These are phyloP conservation scores for Aureobasidium sp. DNA, from an alignment of 2,329 filamentous ascomycete species.

Conservation along the genomic window DNA sequence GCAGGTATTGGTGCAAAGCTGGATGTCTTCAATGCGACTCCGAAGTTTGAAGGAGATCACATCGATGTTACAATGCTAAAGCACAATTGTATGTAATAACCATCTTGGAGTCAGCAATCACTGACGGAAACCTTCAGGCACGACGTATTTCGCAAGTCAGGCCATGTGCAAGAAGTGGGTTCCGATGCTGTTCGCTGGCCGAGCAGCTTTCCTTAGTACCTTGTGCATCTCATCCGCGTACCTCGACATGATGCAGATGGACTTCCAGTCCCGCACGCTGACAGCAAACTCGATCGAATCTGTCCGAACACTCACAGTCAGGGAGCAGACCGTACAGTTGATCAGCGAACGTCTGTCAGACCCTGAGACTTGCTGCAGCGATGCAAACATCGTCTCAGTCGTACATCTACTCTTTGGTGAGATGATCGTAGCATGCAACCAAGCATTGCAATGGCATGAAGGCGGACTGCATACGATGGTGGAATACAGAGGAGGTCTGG, in stretches of 20 bases:
- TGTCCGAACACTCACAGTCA: constrained; percentile 10
- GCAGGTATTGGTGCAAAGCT: constrained; percentile 2
- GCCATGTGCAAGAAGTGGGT: constrained; percentile 22
- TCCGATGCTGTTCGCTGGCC: constrained; percentile 19
- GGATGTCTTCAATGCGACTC: constrained; percentile 1
- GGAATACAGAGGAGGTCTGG: constrained; percentile 21
- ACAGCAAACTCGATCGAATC: neutral
- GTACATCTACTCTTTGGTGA: constrained; percentile 24
- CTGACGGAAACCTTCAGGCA: constrained; percentile 15
- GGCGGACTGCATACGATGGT: constrained; percentile 24
- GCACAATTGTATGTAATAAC: constrained; percentile 19
- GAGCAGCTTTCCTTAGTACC: constrained; percentile 23
- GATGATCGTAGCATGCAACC: constrained; percentile 23
- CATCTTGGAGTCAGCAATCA: neutral
- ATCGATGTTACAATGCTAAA: constrained; percentile 22
- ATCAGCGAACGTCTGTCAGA: constrained; percentile 23
- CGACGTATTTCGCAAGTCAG: constrained; percentile 20
- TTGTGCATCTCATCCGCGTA: constrained; percentile 25
- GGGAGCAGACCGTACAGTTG: constrained; percentile 13
- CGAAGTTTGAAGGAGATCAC: neutral
- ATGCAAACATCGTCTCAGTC: constrained; percentile 25
- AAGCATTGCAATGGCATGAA: constrained; percentile 20
- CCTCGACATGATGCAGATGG: constrained; percentile 24
- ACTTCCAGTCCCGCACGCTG: neutral
- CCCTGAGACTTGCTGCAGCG: constrained; percentile 18